Evolutionary conservation across 2,329 filamentous ascomycete genomes (phyloP), one percentile per base, ranked within the genome.

Genomic region (Epichloe baconii): DNA sequence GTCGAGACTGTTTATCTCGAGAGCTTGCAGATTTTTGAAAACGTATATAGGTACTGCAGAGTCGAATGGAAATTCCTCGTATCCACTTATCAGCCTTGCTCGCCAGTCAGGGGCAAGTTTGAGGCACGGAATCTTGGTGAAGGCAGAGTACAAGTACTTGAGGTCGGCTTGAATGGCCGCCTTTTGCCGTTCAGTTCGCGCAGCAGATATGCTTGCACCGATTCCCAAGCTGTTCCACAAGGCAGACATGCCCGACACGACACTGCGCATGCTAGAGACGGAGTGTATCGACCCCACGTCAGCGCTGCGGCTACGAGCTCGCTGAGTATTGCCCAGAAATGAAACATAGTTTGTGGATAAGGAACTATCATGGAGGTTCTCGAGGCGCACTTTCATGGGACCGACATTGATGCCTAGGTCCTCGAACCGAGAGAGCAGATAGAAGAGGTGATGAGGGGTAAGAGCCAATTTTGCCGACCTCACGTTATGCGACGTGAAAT

Each of bases 41-140:
- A 87, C 86, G 66, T 95, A 85, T n/a, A 98, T 75, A 19, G 93
- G 93, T 34, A 98, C 93, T 19, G 93, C 93, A 23, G 88, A 95
- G 68, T 98, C 93, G 67, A 97, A 96, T 3, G 93, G 93, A 59
- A 97, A 98, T 68, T 96, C 91, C 68, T 98, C 93, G 64, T 93
- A 97, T 31, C 91, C 91, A 58, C 84, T 80, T 59, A 98, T 96
- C 54, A 96, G 74, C 49, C 86, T 83, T 47, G 91, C 90, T 58
- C 88, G 86, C 73, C 89, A 90, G 67, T 98, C 93, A n/a, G 90
- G 90, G 31, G 90, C 83, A 51, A 98, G 75, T 56, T 85, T 83
- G 56, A 98, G 74, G 63, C 88, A 95, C 0, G 93, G 93, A 43
- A 98, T 95, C 71, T 97, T 98, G 62, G 93, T 98, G 65, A 97